phyloP scores from a whole-genome alignment of 495 filamentous ascomycete species.

The Glutinoglossum americanum region DNA sequence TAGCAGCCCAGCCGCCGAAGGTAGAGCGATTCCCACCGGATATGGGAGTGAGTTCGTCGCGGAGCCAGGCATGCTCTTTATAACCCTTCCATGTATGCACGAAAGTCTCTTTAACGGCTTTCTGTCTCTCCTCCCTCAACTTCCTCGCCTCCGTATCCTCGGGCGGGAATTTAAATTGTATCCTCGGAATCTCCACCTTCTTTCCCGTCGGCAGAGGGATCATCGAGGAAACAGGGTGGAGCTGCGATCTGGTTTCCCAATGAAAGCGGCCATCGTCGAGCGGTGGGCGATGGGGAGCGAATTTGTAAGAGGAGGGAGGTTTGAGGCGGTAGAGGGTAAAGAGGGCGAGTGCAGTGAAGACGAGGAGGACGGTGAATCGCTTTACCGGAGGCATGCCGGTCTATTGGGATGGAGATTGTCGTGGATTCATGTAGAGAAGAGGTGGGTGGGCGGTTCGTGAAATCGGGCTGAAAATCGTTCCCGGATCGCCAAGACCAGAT shows the following conservation, averaged over 20 bases:
- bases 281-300: too few species aligned
- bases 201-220: constrained; percentile 44
- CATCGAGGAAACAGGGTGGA: not conserved
- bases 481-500: too few species aligned
- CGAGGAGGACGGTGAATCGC: too few species aligned
- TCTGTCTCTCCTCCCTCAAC: constrained; percentile 38
- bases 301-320: too few species aligned
- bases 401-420: too few species aligned
- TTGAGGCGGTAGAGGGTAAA: too few species aligned
- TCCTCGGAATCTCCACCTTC: constrained; percentile 43
- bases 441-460: too few species aligned
- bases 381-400: too few species aligned
- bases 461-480: too few species aligned
- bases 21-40: constrained; percentile 20
- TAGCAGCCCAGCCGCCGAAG: constrained; percentile 43
- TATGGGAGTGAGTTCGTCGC: constrained; percentile 22
- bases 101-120: constrained; percentile 21
- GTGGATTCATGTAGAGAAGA: too few species aligned
- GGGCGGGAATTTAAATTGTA: constrained; percentile 46
- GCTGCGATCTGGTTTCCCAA: constrained; percentile 13
- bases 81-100: constrained; percentile 20
- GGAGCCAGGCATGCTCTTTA: constrained; percentile 16
- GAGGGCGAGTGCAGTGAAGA: too few species aligned
- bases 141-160: constrained; percentile 39
- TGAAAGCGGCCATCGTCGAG: too few species aligned